Evolutionary conservation across 495 filamentous ascomycete genomes (phyloP), one percentile per base, ranked within the genome.

Genomic region (Hypoxylon fuscum): DNA sequence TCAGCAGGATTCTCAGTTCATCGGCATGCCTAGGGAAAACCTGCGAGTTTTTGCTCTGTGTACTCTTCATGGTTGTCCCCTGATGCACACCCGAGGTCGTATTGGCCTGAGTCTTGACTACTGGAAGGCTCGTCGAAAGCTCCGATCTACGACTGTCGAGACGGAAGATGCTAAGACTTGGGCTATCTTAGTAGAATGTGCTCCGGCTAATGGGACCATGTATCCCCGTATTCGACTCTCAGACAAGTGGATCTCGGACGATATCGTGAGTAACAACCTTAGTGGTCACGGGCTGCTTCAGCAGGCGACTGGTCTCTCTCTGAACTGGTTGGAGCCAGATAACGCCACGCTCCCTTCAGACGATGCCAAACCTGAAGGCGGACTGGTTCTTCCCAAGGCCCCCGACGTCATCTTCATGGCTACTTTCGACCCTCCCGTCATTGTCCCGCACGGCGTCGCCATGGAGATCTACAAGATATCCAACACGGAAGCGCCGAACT

Each of bases 51-150:
- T 79, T 41, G 88, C 86, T 35, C 72, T 89, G 52, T 90, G 87
- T 60, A 82, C 79, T 55, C 83, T 83, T 63, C 88, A 89, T 67
- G 95, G 95, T 1, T 84, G 81, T 29, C 95, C 95, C 0, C 78
- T 81, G 12, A 89, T 97, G 85, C 91, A 98, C 72, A 82, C 81
- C 9, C 81, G 85, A 49, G 81, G 81, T 18, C 85, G 84, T 47
- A 74, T 96, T 2, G 94, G 95, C 8, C 73, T 97, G 49, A 84
- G 85, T 20, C 64, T 97, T 34, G 90, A 96, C 59, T 98, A 96
- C 72, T 97, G 93, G 95, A 86, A 85, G 64, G 83, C 88, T 41
- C 80, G 79, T 41, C 80, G 84, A 25, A 79, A 82, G 21, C 62
- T 85, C 40, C 59, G 75, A 5, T 73, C 77, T 55, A 70, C 64